phyloP scores from a whole-genome alignment of 805 yeast species.

The Yamadazyma ubonensis region DNA sequence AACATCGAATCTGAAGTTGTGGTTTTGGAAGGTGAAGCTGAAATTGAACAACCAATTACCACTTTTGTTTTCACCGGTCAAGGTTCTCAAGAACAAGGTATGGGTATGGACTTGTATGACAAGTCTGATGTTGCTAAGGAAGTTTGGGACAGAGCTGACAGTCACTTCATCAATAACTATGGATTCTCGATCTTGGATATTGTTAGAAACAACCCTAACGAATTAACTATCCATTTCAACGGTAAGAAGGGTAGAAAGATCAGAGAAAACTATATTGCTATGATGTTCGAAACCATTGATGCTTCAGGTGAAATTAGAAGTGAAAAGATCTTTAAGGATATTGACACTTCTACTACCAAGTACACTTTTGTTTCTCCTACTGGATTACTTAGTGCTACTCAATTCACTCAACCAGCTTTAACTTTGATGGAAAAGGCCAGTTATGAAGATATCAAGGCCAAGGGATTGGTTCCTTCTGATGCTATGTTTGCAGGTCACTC shows the following conservation, averaged over 20 bases:
- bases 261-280: conserved; percentile 89
- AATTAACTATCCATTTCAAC: conserved; percentile 93
- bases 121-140: conserved; percentile 87
- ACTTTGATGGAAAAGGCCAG: conserved; percentile 99
- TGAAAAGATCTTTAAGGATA: conserved; percentile 94
- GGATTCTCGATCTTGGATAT: conserved; percentile 97
- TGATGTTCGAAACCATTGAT: conserved; percentile 96
- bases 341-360: conserved; percentile 75
- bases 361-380: conserved; percentile 89
- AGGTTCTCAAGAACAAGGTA: conserved; percentile 99
- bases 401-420: conserved; percentile 98
- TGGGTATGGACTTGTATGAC: conserved; percentile 99
- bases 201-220: conserved; percentile 93
- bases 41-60: conserved; percentile 96
- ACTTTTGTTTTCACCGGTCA: conserved; percentile 98
- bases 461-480: conserved; percentile 92
- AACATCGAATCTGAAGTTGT: conserved; percentile 74
- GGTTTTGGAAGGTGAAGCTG: conserved; percentile 94
- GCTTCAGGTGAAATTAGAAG: conserved; percentile 79
- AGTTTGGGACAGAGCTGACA: conserved; percentile 98
- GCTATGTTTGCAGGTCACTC: conserved; percentile 99
- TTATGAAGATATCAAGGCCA: conserved; percentile 93
- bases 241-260: conserved; percentile 96
- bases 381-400: conserved; percentile 96
- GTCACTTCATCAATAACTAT: conserved; percentile 86